Base-by-base conservation (phyloP, 306 rosid genomes). In the Fragaria nilgerrensis region DNA sequence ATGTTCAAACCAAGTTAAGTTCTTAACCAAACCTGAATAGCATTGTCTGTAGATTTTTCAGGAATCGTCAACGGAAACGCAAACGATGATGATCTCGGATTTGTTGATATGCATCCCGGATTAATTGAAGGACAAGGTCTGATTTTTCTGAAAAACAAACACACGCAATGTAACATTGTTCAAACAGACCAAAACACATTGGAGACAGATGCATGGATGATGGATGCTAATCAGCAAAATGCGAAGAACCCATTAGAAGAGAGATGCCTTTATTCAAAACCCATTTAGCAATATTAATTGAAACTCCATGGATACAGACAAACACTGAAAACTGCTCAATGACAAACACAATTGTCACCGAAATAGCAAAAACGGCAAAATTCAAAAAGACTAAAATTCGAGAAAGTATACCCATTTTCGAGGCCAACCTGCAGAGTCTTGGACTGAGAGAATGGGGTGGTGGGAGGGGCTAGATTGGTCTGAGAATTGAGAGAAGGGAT, bases 381-480 rank as follows among this genome's bases (percentile, higher is more conserved):
- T 23, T 23, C 43, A 39, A 39, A 22, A 22, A 22, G 11, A 10
- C 63, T 3, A 56, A 43, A 22, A 11, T 22, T 23, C 16, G 36
- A 59, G 68, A 62, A 29, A 64, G 50, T 79, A 47, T 85, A 91
- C 97, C 98, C 98, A 79, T 92, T 83, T 84, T 90, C 90, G 3
- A 90, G 88, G 15, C 98, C 98, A 68, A 82, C 65, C 68, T 85
- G 75, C 75, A 94, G 81, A 81, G 75, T 85, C 78, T 90, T 92
- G 77, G 98, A 82, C 65, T 92, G 95, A 68, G 98, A 89, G 41
- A 94, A 94, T 7, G 98, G 98, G 50, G 98, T 94, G 62, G 97
- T 86, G 84, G 84, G 95, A 79, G 97, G 77, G 82, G 73, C 68
- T 9, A 85, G 65, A 80, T 91, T 83, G 81, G 92, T 66, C 75